Evolutionary conservation across 75 land plant genomes (phyloP), one percentile per base, ranked within the genome.

Genomic region (Larix kaempferi): DNA sequence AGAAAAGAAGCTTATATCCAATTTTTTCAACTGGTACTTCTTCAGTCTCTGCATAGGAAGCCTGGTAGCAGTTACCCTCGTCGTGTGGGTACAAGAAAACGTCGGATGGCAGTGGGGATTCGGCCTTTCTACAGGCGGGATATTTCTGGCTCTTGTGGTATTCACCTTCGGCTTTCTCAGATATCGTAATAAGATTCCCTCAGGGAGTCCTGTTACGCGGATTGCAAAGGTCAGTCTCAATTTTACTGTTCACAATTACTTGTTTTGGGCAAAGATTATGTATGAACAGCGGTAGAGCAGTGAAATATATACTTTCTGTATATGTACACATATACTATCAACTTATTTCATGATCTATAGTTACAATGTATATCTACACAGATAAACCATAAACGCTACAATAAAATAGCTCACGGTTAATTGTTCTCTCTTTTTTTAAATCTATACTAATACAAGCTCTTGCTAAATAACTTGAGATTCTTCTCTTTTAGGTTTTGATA

Each of bases 161-260:
- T 89, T 95, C 73, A 65, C 89, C 56, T 65, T 81, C 37, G 98
- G 98, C 19, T 88, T 89, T n/a, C 19, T 74, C 13, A n/a, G 33
- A 58, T 95, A 95, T 73, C 76, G 92, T 59, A 88, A 88, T 80
- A 92, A 88, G 76, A 85, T 91, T 2, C 96, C 98, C 8, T 72
- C 74, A n/a, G 98, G 98, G 2, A 95, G 98, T 59, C 96, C 98
- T 2, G 63, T 95, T 11, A 95, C 98, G 4, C 95, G 92, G n/a
- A 93, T 93, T 26, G 78, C 77, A 26, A 91, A 93, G 82, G 98
- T 92, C 52, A 21, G 16, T 39, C 17, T 6, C 16, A 2, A 4
- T 19, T 35, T 58, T 10, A 69, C 5, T 13, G 5, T 75, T 33
- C 12, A 12, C 22, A 64, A 1, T 11, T 49, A 10, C 52, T 44